Evolutionary conservation across 805 yeast genomes (phyloP), one percentile per base, ranked within the genome.

Genomic region (Kuraishia capsulata): DNA sequence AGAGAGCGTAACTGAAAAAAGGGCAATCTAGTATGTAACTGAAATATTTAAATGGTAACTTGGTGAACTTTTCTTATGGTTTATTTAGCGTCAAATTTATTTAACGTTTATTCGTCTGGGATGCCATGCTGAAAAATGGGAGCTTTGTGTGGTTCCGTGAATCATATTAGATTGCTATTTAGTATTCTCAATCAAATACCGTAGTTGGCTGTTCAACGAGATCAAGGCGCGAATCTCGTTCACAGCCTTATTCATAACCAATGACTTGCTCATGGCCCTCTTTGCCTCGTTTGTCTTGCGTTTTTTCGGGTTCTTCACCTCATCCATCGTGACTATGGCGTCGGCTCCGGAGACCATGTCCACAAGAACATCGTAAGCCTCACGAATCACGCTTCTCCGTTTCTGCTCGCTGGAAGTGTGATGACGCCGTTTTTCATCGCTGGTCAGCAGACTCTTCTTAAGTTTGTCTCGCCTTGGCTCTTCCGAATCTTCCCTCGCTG

Each of bases 351-450:
- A 39, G 9, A 58, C 49, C 8, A 58, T 44, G 3, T 40, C 44
- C 19, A 59, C 53, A 17, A 65, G 46, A 13, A 48, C 33, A 30
- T 62, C 65, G 43, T 59, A 65, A 2, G 69, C 60, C 11, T 49
- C 51, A 39, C 58, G 62, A 19, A 65, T 64, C 39, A 53, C 46
- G 29, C 51, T 47, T 33, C 70, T 49, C 23, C 70, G 47, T 40
- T 52, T 54, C 43, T 64, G 66, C 45, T 65, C 70, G 19, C 63
- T 56, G 18, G 54, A 48, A 8, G 64, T 57, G 45, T 65, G 70
- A 38, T 59, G 54, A 24, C 45, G 36, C 33, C 64, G 49, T 40
- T 56, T 61, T 42, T 65, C 65, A 33, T 58, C 53, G 33, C 51
- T 54, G 4, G 55, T 40, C 19, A 62, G 51, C 14, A 51, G 19